These are phyloP conservation scores for Chalciporus pseudorubinellus DNA, from an alignment of 768 basidiomycete species.

Conservation along the genomic window DNA sequence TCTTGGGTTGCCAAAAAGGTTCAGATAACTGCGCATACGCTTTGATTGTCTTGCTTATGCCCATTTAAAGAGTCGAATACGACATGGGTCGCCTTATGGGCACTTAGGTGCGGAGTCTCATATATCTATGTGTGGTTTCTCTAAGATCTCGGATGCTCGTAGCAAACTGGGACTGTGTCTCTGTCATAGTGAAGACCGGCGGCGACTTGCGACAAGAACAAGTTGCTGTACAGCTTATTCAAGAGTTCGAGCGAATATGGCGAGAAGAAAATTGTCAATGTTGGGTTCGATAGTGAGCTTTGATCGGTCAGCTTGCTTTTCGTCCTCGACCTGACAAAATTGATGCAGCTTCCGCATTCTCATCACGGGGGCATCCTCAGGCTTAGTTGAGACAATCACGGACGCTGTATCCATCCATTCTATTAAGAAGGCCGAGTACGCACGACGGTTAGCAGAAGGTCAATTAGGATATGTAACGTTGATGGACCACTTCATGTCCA, in stretches of 20 bases:
- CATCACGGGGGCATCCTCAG: slow-evolving; percentile 90
- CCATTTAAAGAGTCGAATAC: slow-evolving; percentile 70
- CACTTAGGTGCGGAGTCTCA: slow-evolving; percentile 64
- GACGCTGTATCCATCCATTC: slow-evolving; percentile 99
- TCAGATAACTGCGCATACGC: slow-evolving; percentile 5
- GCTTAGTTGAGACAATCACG: slow-evolving; percentile 96
- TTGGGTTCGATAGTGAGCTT: slow-evolving; percentile 86
- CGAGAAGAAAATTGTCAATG: slow-evolving; percentile 88
- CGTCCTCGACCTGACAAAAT: neutral
- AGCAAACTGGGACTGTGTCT: slow-evolving; percentile 87
- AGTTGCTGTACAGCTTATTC: slow-evolving; percentile 92
- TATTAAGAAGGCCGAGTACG: slow-evolving; percentile 98
- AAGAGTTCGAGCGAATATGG: slow-evolving; percentile 92
- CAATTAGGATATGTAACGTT: slow-evolving; percentile 84
- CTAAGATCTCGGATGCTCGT: slow-evolving; percentile 12
- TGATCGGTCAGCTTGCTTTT: neutral
- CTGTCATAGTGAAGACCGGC: slow-evolving; percentile 98
- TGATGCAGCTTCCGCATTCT: slow-evolving; percentile 83
- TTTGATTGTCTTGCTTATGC: slow-evolving; percentile 3
- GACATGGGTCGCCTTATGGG: slow-evolving; percentile 92
- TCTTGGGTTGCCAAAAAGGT: slow-evolving; percentile 95
- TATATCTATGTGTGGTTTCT: slow-evolving; percentile 2
- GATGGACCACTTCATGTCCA: slow-evolving; percentile 87
- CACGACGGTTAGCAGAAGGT: slow-evolving; percentile 77
- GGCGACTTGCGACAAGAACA: slow-evolving; percentile 97